phyloP scores from a whole-genome alignment of 768 basidiomycete genomes.

The Amanita rubescens region DNA sequence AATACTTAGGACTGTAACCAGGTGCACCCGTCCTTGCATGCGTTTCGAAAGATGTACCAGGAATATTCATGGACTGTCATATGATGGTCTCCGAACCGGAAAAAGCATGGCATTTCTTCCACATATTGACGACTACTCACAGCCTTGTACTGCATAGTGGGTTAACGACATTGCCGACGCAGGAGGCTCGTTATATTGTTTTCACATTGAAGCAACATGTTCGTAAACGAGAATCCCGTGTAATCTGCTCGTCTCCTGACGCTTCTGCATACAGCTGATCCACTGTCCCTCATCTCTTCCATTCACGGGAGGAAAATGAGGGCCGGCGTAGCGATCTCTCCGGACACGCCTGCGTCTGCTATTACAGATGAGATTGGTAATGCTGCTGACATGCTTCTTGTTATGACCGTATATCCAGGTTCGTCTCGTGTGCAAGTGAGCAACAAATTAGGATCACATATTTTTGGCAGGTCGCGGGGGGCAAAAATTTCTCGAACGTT shows the following conservation, averaged over 20 bases:
- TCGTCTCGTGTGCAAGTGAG: conserved; percentile 5
- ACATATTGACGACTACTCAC: not conserved
- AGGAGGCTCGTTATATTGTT: conserved; percentile 91
- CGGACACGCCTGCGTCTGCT: conserved; percentile 82
- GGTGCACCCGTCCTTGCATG: conserved; percentile 85
- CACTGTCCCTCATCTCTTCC: conserved; percentile 65
- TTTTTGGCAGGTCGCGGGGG: conserved; percentile 68
- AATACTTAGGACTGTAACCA: conserved; percentile 20
- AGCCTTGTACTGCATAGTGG: conserved; percentile 51
- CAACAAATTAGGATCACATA: not conserved
- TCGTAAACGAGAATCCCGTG: not conserved
- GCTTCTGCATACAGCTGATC: conserved; percentile 39
- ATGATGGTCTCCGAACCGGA: conserved; percentile 99
- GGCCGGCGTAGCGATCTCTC: conserved; percentile 95
- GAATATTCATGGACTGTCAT: conserved; percentile 99
- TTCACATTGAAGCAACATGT: conserved; percentile 94
- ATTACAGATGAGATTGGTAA: conserved; percentile 83
- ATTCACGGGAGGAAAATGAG: conserved; percentile 86
- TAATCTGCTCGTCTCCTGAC: not conserved
- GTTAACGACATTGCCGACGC: conserved; percentile 93
- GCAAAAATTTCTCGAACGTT: conserved; percentile 92
- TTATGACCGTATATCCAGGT: conserved; percentile 98
- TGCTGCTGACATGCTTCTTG: conserved; percentile 88
- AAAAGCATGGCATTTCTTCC: conserved; percentile 41
- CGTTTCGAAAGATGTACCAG: conserved; percentile 80